These are phyloP conservation scores for Botrytis aclada DNA, from an alignment of 2,329 filamentous ascomycete genomes.

Conservation along the genomic window DNA sequence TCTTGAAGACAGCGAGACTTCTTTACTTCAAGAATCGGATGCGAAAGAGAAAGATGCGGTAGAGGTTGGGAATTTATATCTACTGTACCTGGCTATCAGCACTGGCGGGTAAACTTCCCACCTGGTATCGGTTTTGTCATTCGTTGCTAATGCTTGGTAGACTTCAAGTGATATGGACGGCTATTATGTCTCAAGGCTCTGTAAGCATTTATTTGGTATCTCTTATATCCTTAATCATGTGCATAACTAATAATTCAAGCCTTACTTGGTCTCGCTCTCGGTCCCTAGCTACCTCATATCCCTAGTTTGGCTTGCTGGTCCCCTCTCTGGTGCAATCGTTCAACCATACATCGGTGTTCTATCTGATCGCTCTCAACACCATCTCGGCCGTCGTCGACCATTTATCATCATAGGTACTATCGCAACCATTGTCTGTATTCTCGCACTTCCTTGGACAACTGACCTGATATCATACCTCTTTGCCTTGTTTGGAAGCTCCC, in stretches of 20 bases:
- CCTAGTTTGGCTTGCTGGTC: constrained; percentile 55
- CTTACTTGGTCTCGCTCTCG: constrained; percentile 44
- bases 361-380: constrained; percentile 47
- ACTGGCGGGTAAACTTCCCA: constrained; percentile 15
- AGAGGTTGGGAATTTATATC: constrained; percentile 1
- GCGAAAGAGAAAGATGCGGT: background rate
- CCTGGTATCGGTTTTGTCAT: background rate
- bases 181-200: constrained; percentile 21
- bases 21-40: constrained; percentile 6
- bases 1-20: background rate
- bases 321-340: constrained; percentile 50
- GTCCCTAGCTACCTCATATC: constrained; percentile 51
- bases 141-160: constrained; percentile 5
- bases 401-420: constrained; percentile 50
- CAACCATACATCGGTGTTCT: constrained; percentile 53
- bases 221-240: background rate
- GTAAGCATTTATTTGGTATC: background rate
- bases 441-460: constrained; percentile 49
- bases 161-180: constrained; percentile 22
- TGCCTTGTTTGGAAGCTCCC: background rate
- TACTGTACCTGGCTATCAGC: constrained; percentile 16
- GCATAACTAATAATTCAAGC: constrained; percentile 12
- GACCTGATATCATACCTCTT: constrained; percentile 38
- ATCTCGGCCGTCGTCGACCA: constrained; percentile 46
- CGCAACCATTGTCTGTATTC: constrained; percentile 48